A percentile compares a stretch with the other conserved stretches of the same genome.
These are phyloP conservation scores for Beauveria bassiana DNA, from an alignment of 2,329 filamentous ascomycete species.

Conservation along the genomic window DNA sequence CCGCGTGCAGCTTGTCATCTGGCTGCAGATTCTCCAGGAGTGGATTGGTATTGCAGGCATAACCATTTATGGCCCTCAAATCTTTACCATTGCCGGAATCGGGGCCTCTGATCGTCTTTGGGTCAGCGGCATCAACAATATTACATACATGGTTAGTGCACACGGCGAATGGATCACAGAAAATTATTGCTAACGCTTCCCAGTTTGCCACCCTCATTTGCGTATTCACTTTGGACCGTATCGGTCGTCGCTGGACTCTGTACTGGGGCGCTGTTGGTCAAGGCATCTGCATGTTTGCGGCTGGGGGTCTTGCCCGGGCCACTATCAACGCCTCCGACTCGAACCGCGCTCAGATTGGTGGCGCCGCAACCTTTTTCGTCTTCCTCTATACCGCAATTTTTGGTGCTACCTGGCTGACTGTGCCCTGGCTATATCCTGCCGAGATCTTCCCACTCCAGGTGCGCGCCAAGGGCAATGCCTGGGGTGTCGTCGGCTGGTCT, in stretches of 20 bases:
- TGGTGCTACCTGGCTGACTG: slow-evolving; percentile 40
- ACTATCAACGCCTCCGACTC: slow-evolving; percentile 36
- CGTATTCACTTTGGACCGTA: slow-evolving; percentile 61
- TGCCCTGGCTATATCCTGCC: slow-evolving; percentile 58
- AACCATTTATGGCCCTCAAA: slow-evolving; percentile 49
- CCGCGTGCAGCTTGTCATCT: slow-evolving; percentile 61
- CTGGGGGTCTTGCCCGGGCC: slow-evolving; percentile 51
- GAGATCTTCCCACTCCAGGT: slow-evolving; percentile 68
- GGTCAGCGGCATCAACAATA: slow-evolving; percentile 50
- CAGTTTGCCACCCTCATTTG: slow-evolving; percentile 56
- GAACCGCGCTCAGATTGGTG: slow-evolving; percentile 45
- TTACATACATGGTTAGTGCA: slow-evolving; percentile 37
- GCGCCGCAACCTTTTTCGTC: slow-evolving; percentile 61
- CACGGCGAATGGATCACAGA: background rate
- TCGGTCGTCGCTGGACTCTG: slow-evolving; percentile 60
- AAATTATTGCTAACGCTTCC: background rate
- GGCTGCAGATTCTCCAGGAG: slow-evolving; percentile 64
- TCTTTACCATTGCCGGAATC: slow-evolving; percentile 63
- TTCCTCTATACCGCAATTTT: slow-evolving; percentile 45
- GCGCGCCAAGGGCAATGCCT: slow-evolving; percentile 67
- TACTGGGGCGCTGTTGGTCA: slow-evolving; percentile 61
- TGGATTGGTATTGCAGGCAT: slow-evolving; percentile 65
- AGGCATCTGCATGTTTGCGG: slow-evolving; percentile 60
- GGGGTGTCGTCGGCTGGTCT: slow-evolving; percentile 68
- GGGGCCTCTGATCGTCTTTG: slow-evolving; percentile 52